These are phyloP conservation scores for Trichocomaceae sp. DNA, from an alignment of 2,329 filamentous ascomycete species.

Conservation along the genomic window DNA sequence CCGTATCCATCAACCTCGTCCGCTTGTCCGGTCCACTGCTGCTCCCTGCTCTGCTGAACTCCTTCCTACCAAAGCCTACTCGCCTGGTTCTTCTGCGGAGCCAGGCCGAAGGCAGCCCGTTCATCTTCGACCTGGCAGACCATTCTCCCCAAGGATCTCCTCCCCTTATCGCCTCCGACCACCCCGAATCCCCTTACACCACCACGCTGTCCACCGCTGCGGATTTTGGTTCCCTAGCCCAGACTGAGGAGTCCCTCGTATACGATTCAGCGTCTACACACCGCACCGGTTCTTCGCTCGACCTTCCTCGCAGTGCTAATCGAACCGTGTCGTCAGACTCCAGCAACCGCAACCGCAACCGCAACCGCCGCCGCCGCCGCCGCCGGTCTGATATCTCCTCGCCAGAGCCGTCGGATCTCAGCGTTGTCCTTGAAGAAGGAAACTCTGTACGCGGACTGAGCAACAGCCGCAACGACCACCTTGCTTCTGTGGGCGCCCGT, in stretches of 20 bases:
- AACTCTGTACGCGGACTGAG: conserved; percentile 20
- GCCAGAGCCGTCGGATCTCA: conserved; percentile 21
- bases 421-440: conserved; percentile 17
- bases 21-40: too few species aligned
- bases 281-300: conserved; percentile 19
- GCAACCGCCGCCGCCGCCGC: too few species aligned
- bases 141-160: conserved; percentile 50
- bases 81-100: conserved; percentile 40
- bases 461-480: conserved; percentile 24
- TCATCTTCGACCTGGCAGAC: conserved; percentile 67
- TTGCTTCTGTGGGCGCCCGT: conserved; percentile 21
- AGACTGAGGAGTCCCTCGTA: background rate
- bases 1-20: background rate
- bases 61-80: conserved; percentile 28
- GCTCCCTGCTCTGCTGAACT: background rate
- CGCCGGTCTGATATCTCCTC: conserved; percentile 19
- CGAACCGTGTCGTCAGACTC: conserved; percentile 13
- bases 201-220: conserved; percentile 12
- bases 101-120: conserved; percentile 36
- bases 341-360: conserved; percentile 25
- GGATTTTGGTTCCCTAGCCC: conserved; percentile 1
- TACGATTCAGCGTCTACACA: conserved; percentile 18
- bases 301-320: conserved; percentile 13
- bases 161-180: conserved; percentile 62
- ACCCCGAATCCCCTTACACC: conserved; percentile 54